Evolutionary conservation across 1,139 yeast genomes (phyloP).

Genomic region (Zygosaccharomyces pseudobailii): DNA sequence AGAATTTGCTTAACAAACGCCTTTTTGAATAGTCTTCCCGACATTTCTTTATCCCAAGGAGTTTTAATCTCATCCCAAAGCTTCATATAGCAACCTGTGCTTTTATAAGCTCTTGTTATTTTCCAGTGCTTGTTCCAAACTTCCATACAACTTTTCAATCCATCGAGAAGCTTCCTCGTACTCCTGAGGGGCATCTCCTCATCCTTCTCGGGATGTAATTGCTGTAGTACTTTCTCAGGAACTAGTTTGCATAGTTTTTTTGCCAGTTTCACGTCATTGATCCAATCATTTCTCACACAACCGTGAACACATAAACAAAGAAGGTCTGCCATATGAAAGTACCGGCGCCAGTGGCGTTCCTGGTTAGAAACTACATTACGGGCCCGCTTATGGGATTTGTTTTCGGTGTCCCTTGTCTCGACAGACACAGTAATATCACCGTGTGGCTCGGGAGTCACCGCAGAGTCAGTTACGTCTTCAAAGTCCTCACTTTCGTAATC

Average conservation of each 20-base stretch:
- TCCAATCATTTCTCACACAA: constrained; percentile 66
- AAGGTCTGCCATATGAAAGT: constrained; percentile 58
- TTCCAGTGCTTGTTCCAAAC: constrained; percentile 59
- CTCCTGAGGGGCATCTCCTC: constrained; percentile 40
- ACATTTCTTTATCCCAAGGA: constrained; percentile 7
- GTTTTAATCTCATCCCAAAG: constrained; percentile 53
- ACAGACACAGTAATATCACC: constrained; percentile 29
- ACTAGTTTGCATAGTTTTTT: constrained; percentile 41
- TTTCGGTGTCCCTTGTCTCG: constrained; percentile 17
- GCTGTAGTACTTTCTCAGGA: constrained; percentile 42
- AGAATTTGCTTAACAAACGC: constrained; percentile 42
- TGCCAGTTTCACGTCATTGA: constrained; percentile 48
- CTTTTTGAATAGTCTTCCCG: constrained; percentile 31
- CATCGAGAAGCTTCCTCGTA: constrained; percentile 71
- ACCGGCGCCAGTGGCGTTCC: constrained; percentile 48
- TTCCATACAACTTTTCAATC: constrained; percentile 58
- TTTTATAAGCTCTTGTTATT: constrained; percentile 38
- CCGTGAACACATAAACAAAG: constrained; percentile 62
- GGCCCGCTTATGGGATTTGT: constrained; percentile 22
- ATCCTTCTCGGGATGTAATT: constrained; percentile 45
- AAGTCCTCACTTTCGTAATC: constrained; percentile 38
- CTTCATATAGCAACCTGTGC: constrained; percentile 45
- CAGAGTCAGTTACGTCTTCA: constrained; percentile 38
- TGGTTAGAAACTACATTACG: constrained; percentile 44
- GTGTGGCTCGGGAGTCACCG: constrained; percentile 10